A percentile compares a stretch with the other conserved stretches of the same genome.
Conservation (phyloP, 2,329 filamentous ascomycete species). For the Aotearoamyces nothofagi region DNA sequence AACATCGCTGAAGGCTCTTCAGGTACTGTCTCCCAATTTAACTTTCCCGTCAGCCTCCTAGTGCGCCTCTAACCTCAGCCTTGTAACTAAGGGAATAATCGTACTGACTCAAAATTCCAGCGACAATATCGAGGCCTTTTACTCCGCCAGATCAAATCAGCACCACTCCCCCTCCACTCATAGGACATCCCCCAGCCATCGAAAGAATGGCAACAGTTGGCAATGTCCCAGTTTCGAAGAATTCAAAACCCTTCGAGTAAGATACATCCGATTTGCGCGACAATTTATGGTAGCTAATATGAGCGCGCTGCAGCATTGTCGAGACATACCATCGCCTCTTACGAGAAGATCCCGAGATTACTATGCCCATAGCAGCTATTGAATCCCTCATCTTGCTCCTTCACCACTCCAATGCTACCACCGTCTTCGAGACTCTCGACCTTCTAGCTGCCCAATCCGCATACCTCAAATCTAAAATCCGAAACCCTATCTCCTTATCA, state of each 20-base stretch:
- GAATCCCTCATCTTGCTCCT: constrained; percentile 82
- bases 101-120: too few species aligned
- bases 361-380: constrained; percentile 91
- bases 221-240: constrained; percentile 10
- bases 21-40: too few species aligned
- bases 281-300: neutral
- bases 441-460: constrained; percentile 65
- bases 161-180: constrained; percentile 16
- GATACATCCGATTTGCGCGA: neutral
- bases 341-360: constrained; percentile 62
- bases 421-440: constrained; percentile 87
- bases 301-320: constrained; percentile 31
- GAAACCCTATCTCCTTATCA: constrained; percentile 81
- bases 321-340: constrained; percentile 50
- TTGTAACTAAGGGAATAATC: too few species aligned
- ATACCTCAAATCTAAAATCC: constrained; percentile 61
- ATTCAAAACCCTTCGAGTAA: constrained; percentile 16
- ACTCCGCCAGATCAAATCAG: constrained; percentile 10
- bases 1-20: too few species aligned
- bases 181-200: constrained; percentile 14
- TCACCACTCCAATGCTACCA: constrained; percentile 62
- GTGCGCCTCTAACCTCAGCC: too few species aligned
- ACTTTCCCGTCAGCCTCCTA: too few species aligned
- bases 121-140: constrained; percentile 1
- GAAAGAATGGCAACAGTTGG: constrained; percentile 16